These are phyloP conservation scores for Nicotiana paniculata DNA, from an alignment of 257 asterid species.

Conservation along the genomic window DNA sequence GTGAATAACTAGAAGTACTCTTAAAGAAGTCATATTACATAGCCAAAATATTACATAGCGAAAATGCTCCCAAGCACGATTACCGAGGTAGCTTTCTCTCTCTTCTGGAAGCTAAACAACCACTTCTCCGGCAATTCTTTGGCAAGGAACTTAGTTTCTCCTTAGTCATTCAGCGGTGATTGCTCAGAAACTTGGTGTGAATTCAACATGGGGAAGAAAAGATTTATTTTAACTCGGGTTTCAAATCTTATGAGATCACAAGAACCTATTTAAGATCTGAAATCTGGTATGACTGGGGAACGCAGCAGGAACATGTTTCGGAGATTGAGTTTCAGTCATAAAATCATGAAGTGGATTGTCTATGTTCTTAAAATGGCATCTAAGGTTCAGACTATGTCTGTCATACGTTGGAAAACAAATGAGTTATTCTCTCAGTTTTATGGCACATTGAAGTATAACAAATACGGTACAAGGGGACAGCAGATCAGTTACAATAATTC, in stretches of 20 bases:
- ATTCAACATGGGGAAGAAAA: background rate
- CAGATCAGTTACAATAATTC: background rate
- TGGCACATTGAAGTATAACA: background rate
- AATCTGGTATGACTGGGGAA: background rate
- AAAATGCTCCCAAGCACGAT: too few relatives aligned
- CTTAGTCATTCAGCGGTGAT: too few relatives aligned
- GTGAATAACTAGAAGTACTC: too few relatives aligned
- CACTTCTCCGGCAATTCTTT: too few relatives aligned
- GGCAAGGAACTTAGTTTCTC: too few relatives aligned
- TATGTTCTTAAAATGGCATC: background rate
- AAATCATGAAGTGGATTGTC: background rate
- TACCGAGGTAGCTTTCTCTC: too few relatives aligned
- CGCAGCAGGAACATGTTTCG: background rate
- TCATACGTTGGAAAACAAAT: background rate
- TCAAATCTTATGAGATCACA: background rate
- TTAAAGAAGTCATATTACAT: too few relatives aligned
- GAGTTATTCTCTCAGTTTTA: background rate
- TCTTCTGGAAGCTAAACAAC: too few relatives aligned
- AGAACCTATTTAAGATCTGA: background rate
- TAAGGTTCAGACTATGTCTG: background rate
- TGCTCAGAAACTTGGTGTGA: too few relatives aligned
- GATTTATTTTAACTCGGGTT: background rate
- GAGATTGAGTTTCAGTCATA: background rate
- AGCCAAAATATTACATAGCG: too few relatives aligned
- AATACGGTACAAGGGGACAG: background rate